Evolutionary conservation across 2,329 filamentous ascomycete species (phyloP), one percentile per base, ranked within the genome.

Genomic region (Cordyceps javanica): DNA sequence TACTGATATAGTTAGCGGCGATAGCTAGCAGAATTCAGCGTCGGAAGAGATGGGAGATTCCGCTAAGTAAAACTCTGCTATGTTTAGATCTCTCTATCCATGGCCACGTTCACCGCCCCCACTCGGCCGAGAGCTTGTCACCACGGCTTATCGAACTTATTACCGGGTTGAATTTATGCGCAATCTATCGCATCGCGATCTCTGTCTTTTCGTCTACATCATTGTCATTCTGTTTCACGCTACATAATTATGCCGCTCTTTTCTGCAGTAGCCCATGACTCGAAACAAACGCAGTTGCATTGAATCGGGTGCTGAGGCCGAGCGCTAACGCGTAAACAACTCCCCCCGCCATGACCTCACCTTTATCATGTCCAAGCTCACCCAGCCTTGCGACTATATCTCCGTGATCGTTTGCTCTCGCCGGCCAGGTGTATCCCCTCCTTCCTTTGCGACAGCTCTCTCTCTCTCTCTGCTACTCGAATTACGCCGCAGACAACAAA

Each of bases 251-350:
- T 10, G 16, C 11, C n/a, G 10, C 49, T 30, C 25, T 42, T 42
- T 42, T 19, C 8, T n/a, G 41, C 9, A 38, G 21, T 26, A 11
- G 14, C 28, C 30, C 2, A 36, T 3, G 25, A 45, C 36, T 32
- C 11, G 39, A n/a, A 45, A 36, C 38, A 5, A 30, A 44, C 5
- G 19, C 21, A 10, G n/a, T n/a, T 30, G 3, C n/a, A 42, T 39
- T 23, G n/a, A 23, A 8, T 9, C 42, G 53, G 42, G 53, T 55
- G 53, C 53, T 48, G 53, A 39, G 48, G 53, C 53, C 53, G 42
- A 55, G 32, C 53, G 39, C 51, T 45, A 45, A 3, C 39, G 13
- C 14, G 34, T 8, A 19, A n/a, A 23, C 38, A 39, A 54, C 51
- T 54, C 51, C 51, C 38, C 51, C 4, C 38, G 21, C 34, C 34